phyloP scores from a whole-genome alignment of 2,329 filamentous ascomycete genomes.

The Seiridium cupressi region DNA sequence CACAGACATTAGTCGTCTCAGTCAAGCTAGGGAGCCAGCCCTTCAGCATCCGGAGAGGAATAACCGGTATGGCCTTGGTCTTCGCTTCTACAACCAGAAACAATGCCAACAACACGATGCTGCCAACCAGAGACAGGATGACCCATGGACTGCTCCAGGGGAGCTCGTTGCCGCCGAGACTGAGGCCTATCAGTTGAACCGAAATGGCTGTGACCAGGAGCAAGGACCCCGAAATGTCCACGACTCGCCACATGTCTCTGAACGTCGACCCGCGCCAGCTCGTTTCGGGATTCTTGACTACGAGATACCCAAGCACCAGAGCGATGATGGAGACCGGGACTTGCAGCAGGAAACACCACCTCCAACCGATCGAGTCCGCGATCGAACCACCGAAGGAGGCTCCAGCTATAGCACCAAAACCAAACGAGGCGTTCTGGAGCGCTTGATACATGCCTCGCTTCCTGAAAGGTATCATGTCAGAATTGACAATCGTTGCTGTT shows the following conservation, averaged over 20 bases:
- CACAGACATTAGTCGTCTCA: constrained; percentile 58
- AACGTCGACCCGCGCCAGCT: constrained; percentile 28
- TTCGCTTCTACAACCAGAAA: constrained; percentile 49
- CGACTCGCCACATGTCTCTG: constrained; percentile 45
- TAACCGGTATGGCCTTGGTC: constrained; percentile 50
- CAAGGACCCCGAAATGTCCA: constrained; percentile 58
- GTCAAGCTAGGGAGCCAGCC: constrained; percentile 53
- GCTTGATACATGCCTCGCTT: constrained; percentile 59
- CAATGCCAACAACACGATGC: constrained; percentile 37
- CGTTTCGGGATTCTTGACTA: constrained; percentile 44
- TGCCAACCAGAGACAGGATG: constrained; percentile 40
- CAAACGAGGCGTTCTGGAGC: constrained; percentile 58
- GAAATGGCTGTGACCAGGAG: constrained; percentile 59
- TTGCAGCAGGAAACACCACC: constrained; percentile 65
- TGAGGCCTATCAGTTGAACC: constrained; percentile 53
- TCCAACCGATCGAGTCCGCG: constrained; percentile 65
- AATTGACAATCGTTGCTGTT: constrained; percentile 57
- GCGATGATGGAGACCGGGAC: constrained; percentile 58
- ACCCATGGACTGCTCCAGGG: constrained; percentile 51
- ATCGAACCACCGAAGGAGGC: constrained; percentile 64
- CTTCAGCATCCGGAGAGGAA: constrained; percentile 55
- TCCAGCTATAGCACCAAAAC: constrained; percentile 61
- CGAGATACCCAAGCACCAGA: constrained; percentile 49
- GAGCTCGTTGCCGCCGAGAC: constrained; percentile 54
- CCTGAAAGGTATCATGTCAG: constrained; percentile 60